Evolutionary conservation across 116 monocot species (phyloP).

Genomic region (Dioscorea cayenensis): DNA sequence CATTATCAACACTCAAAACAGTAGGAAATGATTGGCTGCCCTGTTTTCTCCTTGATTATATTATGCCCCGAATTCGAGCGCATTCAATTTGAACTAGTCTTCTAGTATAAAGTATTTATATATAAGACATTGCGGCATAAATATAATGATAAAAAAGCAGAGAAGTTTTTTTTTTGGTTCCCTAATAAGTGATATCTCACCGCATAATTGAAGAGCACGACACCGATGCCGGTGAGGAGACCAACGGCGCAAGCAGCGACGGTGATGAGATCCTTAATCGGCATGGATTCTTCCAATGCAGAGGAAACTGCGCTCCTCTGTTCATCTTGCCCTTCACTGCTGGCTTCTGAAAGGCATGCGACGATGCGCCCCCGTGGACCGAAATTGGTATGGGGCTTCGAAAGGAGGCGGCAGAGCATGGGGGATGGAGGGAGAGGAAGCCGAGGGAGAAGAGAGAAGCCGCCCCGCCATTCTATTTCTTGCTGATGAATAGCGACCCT

Average conservation of each 20-base stretch:
- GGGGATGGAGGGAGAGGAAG: neutral
- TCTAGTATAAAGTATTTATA: no score
- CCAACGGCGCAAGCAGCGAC: constrained; percentile 70
- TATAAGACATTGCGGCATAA: no score
- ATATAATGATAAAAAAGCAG: neutral
- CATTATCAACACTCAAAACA: no score
- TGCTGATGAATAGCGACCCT: neutral
- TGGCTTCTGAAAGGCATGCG: neutral
- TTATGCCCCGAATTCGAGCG: no score
- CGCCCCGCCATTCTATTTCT: neutral
- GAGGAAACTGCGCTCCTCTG: neutral
- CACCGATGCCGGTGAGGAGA: constrained; percentile 71
- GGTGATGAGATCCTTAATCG: constrained; percentile 40
- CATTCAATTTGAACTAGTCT: no score
- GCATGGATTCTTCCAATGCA: constrained; percentile 15
- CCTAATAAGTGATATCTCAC: constrained; percentile 9
- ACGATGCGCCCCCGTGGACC: neutral
- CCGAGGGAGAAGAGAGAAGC: neutral
- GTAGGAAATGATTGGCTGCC: no score
- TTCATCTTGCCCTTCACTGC: neutral
- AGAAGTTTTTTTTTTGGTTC: no score
- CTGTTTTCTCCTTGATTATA: no score
- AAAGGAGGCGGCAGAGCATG: neutral
- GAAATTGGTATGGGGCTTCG: neutral
- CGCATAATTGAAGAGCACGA: constrained; percentile 72